These are phyloP conservation scores for Suillus plorans DNA, from an alignment of 768 basidiomycete genomes.

Conservation along the genomic window DNA sequence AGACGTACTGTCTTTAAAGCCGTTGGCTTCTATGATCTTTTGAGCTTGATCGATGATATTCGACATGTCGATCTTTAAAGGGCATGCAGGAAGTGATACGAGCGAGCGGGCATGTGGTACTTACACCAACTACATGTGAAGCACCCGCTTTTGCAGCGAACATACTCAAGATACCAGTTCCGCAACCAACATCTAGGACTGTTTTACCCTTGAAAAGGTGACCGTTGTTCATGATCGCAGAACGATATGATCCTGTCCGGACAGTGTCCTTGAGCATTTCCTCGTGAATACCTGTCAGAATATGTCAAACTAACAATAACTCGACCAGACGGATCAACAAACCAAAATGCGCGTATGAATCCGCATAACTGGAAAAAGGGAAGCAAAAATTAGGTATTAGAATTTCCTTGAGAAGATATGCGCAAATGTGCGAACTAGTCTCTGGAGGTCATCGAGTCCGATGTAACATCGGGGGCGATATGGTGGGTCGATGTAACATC, in stretches of 20 bases:
- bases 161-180: slow-evolving; percentile 97
- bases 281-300: slow-evolving; percentile 83
- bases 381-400: slow-evolving; percentile 36
- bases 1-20: slow-evolving; percentile 87
- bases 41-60: slow-evolving; percentile 99
- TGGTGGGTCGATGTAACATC: slow-evolving; percentile 21
- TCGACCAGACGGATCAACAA: slow-evolving; percentile 21
- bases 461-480: slow-evolving; percentile 4
- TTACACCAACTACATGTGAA: slow-evolving; percentile 87
- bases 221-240: slow-evolving; percentile 90
- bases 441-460: slow-evolving; percentile 74
- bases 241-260: slow-evolving; percentile 92
- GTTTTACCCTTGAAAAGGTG: slow-evolving; percentile 97
- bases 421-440: slow-evolving; percentile 71
- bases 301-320: not conserved
- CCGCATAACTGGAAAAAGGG: slow-evolving; percentile 73
- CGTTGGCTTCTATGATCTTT: slow-evolving; percentile 95
- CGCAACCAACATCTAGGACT: slow-evolving; percentile 97
- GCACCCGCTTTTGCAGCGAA: slow-evolving; percentile 97
- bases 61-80: slow-evolving; percentile 92
- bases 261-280: slow-evolving; percentile 99
- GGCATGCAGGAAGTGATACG: slow-evolving; percentile 12
- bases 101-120: slow-evolving; percentile 26
- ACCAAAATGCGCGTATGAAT: slow-evolving; percentile 97
- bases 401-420: slow-evolving; percentile 26